A percentile compares a stretch with the other conserved stretches of the same genome.
These are phyloP conservation scores for Clarkia xantiana DNA, from an alignment of 345 rosid genomes.

Conservation along the genomic window DNA sequence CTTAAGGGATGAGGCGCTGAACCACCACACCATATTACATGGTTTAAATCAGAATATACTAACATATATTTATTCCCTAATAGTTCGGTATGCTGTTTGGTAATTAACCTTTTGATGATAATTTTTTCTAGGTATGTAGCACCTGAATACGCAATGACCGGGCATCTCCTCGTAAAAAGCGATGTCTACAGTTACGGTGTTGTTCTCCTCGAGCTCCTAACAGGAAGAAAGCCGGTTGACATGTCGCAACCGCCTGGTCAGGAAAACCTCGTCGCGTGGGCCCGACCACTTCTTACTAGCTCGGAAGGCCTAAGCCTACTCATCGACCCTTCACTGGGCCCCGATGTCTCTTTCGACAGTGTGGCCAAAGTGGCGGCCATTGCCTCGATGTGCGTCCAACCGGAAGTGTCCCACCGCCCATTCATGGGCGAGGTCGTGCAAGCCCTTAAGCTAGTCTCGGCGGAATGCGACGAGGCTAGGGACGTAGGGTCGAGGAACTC, in stretches of 20 bases:
- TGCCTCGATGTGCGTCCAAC: conserved; percentile 91
- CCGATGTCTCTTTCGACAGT: conserved; percentile 54
- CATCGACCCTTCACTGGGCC: conserved; percentile 52
- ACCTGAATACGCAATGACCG: conserved; percentile 96
- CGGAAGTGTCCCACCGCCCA: conserved; percentile 83
- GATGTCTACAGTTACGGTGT: no score
- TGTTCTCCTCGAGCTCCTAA: conserved; percentile 82
- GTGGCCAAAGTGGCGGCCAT: conserved; percentile 82
- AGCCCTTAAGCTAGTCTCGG: conserved; percentile 75
- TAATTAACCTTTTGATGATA: neutral
- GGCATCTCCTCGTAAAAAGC: conserved; percentile 95
- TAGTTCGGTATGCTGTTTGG: no score
- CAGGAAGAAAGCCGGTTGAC: conserved; percentile 82
- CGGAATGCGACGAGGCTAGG: conserved; percentile 85
- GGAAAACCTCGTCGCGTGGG: conserved; percentile 89
- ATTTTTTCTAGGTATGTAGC: conserved; percentile 68
- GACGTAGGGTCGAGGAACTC: no score
- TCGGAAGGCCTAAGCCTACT: conserved; percentile 60
- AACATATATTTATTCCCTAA: no score
- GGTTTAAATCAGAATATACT: no score
- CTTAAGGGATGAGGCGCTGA: no score
- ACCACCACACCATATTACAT: no score
- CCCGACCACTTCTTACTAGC: conserved; percentile 67
- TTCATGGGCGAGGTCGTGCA: conserved; percentile 99
- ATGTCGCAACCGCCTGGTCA: conserved; percentile 83